phyloP scores from a whole-genome alignment of 2,329 filamentous ascomycete species.

The Penicillium sp. region DNA sequence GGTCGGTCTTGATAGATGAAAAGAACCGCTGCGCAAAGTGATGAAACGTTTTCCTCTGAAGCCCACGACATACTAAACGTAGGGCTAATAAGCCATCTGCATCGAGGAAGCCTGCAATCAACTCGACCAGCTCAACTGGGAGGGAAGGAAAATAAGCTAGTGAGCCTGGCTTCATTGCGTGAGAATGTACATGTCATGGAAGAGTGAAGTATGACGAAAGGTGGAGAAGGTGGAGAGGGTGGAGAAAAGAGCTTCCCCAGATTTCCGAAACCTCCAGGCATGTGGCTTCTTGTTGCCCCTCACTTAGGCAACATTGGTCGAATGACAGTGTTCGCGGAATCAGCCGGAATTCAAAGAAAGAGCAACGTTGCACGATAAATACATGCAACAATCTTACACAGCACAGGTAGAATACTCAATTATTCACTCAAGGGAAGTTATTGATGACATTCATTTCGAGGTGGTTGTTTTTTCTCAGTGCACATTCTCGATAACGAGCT shows the following conservation, averaged over 20 bases:
- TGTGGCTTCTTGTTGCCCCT: conserved; percentile 1
- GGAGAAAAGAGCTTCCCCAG: conserved; percentile 8
- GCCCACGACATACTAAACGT: conserved; percentile 19
- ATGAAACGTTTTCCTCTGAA: conserved; percentile 27
- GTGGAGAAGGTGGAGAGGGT: background rate
- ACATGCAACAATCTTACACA: background rate
- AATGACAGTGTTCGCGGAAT: background rate
- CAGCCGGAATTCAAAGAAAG: background rate
- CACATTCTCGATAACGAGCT: background rate
- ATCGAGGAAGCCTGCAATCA: conserved; percentile 15
- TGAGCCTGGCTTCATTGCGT: conserved; percentile 3
- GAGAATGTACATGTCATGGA: background rate
- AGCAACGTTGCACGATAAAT: background rate
- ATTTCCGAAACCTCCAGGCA: background rate
- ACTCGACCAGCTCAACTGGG: conserved; percentile 24
- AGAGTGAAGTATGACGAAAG: background rate
- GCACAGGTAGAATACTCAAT: background rate
- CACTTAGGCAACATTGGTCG: background rate
- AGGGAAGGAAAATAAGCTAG: conserved; percentile 9
- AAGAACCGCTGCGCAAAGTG: conserved; percentile 25
- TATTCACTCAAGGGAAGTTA: background rate
- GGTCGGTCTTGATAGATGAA: conserved; percentile 22
- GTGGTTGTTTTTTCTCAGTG: background rate
- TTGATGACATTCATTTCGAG: background rate
- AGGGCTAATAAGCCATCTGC: conserved; percentile 16